Base-by-base conservation (phyloP, 345 rosid species). In the Rubroshorea leprosula region DNA sequence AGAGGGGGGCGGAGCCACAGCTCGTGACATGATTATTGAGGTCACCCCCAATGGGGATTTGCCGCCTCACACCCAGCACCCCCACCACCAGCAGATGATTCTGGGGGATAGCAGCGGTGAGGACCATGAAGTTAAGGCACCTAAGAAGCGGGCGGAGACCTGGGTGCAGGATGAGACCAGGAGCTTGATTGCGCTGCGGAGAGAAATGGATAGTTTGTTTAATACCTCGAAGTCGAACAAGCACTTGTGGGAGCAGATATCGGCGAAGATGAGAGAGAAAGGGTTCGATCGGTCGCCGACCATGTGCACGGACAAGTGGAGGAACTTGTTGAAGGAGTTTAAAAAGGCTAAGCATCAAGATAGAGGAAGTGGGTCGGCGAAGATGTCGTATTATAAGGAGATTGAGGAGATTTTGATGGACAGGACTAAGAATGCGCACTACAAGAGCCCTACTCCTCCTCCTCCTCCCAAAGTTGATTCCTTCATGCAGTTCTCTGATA, bases 301-400 rank as follows among this genome's bases (percentile, higher is more conserved):
- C 5, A 94, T 94, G 99, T 94, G 99, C 48, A 94, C 99, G 0
- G 99, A 94, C 68, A 90, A 94, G 80, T 94, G 99, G 99, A 83
- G 99, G 82, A 94, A 94, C 69, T 71, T 94, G 39, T 72, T 94
- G 67, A 94, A 94, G 72, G 99, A 94, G 80, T 90, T 78, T 55
- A 94, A 94, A 80, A 94, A 94, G 67, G 90, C 90, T 0, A 90
- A 77, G 78, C 84, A 89, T 65, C 96, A 85, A 21, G 89, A 89
- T 16, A 75, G 86, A 53, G 91, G 83, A 0, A 77, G 89, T 55
- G 95, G 93, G 49, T 83, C 91, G 1, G 95, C 91, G 0, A 93
- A 87, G 78, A 93, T 86, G 97, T 84, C 96, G 9, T 89, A 83
- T 70, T 87, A 82, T 65, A 94, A 85, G 70, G 99, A 94, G 78